Base-by-base conservation (phyloP, 2,329 filamentous ascomycete genomes). In the Sarocladiaceae sp. region DNA sequence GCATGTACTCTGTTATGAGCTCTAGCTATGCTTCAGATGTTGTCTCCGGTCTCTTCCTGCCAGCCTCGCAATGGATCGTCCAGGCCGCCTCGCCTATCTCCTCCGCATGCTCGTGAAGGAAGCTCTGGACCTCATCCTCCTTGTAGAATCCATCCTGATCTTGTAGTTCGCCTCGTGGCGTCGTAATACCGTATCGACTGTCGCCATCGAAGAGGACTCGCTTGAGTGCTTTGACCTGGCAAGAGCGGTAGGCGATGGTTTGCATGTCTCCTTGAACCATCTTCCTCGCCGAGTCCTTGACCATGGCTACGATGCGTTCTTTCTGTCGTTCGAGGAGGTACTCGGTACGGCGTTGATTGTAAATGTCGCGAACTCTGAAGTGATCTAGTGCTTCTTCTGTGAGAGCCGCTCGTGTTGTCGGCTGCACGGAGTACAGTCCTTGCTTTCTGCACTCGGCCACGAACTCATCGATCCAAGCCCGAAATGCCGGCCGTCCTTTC, bases 401-500 rank as follows among this genome's bases (percentile, higher is more conserved):
- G 2, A 86, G 70, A 4, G 71, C 50, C 6, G 76, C 66, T 20
- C 83, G 70, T 2, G 62, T 65, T 2, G 60, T 57, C 4, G 44
- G 44, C 44, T 48, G 17, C 26, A 22, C 25, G 12, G 44, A 48
- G 52, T 71, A 75, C 1, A 65, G 65, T 0, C 68, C 69, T 22
- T 71, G 53, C 1, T 66, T 66, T 1, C 73, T 69, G 53, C 79
- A 78, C 2, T 60, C 60, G 0, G 83, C 82, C n/a, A 87, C 65
- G 56, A 81, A 90, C 4, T 84, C 79, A 1, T 84, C 73, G 4
- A 85, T 64, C 77, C 86, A 92, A 5, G 64, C 63, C 2, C 71
- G 69, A 61, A 83, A 90, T 25, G 83, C 72, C 0, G 76, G 74
- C 0, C 87, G 76, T 36, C 73, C 71, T 0, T 57, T 63, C 67